Evolutionary conservation across 345 rosid species (phyloP), one percentile per base, ranked within the genome.

Genomic region (Diplotaxis tenuifolia): DNA sequence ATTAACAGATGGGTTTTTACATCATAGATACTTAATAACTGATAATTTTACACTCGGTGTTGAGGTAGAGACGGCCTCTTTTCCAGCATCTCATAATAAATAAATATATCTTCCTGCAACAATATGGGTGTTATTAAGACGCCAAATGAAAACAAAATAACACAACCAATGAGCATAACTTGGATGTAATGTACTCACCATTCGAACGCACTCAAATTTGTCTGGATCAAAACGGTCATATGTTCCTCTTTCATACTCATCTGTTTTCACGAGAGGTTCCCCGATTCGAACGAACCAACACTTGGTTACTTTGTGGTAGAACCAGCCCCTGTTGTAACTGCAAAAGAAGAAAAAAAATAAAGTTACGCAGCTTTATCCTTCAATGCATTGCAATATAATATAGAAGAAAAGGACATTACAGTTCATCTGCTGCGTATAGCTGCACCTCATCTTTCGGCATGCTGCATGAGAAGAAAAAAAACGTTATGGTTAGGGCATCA

Each of bases 391-490:
- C 67, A 67, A 29, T 31, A 38, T 57, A 40, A 59, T 32, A 19
- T 58, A 42, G 65, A 73, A 28, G 21, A 55, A 62, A 45, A 70
- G 34, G 66, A 57, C 95, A 64, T 52, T 88, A 89, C 97, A 94
- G 97, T 91, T 91, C 97, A 71, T 87, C 82, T 45, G 98, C 93
- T 9, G 98, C 96, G 72, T 80, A 80, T 61, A 94, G 71, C 45
- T 94, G 98, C 23, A 90, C 96, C 79, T 89, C 98, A 21, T 94
- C 98, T 82, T 84, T 89, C 1, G 98, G 97, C 97, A 94, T 89
- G 92, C 96, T 94, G 92, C 83, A 82, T 62, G 19, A 42, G 32
- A 21, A 45, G 5, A 14, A 14, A 42, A 59, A 68, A 65, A 29
- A 42, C 19, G 47, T 45, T 56, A 71, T 23, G 38, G 40, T 55